phyloP scores from a whole-genome alignment of 441 rosid species.

The Dalechampia spathulata region DNA sequence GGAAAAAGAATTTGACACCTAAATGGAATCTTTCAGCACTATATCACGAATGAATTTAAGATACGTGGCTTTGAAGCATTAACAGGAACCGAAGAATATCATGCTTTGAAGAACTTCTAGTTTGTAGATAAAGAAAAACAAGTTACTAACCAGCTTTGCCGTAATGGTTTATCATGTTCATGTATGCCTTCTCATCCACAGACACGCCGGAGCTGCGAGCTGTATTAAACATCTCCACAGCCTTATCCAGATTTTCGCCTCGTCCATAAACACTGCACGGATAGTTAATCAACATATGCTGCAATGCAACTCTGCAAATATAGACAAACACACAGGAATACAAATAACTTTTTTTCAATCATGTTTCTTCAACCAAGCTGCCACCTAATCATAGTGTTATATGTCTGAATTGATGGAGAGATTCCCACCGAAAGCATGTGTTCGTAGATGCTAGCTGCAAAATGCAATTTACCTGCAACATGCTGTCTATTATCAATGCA shows the following conservation, averaged over 20 bases:
- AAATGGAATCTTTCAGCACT: background rate
- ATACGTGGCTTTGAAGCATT: background rate
- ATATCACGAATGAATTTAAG: background rate
- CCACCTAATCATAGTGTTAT: slow-evolving; percentile 76
- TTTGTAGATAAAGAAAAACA: background rate
- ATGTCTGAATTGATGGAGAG: slow-evolving; percentile 65
- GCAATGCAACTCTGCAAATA: slow-evolving; percentile 8
- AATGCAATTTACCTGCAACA: slow-evolving; percentile 52
- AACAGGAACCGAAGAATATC: background rate
- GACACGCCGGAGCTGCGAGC: slow-evolving; percentile 39
- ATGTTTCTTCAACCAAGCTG: slow-evolving; percentile 13
- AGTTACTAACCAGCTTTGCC: slow-evolving; percentile 64
- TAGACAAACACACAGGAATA: background rate
- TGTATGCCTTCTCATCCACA: slow-evolving; percentile 77
- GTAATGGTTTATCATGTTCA: slow-evolving; percentile 56
- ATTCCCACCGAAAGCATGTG: slow-evolving; percentile 49
- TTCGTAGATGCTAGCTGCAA: slow-evolving; percentile 58
- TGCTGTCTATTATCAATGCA: slow-evolving; percentile 13
- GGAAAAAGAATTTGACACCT: background rate
- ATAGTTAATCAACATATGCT: slow-evolving; percentile 10
- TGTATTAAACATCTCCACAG: slow-evolving; percentile 47
- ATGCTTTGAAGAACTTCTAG: background rate
- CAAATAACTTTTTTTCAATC: background rate
- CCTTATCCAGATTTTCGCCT: slow-evolving; percentile 54
- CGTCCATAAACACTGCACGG: slow-evolving; percentile 67